phyloP scores from a whole-genome alignment of 208 protist species.

The Angomonas ambiguus region DNA sequence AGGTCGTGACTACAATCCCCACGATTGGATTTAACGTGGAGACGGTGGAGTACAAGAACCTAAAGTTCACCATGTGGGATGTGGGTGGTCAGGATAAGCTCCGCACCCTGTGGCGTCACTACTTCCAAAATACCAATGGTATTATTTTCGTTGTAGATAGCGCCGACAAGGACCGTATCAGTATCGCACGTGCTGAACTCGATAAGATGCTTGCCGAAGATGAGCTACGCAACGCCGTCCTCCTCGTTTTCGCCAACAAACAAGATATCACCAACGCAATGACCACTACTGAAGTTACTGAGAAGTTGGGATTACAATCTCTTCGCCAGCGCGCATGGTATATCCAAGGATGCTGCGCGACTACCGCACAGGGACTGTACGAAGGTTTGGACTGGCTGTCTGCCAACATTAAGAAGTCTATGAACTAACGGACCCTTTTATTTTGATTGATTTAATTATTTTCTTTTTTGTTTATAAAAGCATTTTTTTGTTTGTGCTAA shows the following conservation, averaged over 20 bases:
- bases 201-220: conserved; percentile 96
- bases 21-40: conserved; percentile 98
- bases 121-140: conserved; percentile 96
- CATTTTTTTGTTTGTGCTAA: not conserved
- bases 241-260: conserved; percentile 99
- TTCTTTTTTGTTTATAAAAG: not conserved
- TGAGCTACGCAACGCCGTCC: conserved; percentile 93
- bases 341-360: conserved; percentile 91
- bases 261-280: conserved; percentile 98
- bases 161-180: conserved; percentile 93
- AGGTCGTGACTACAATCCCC: conserved; percentile 96
- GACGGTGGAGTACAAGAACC: conserved; percentile 96
- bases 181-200: conserved; percentile 89
- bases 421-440: conserved; percentile 40
- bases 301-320: conserved; percentile 93
- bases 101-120: conserved; percentile 95
- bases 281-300: conserved; percentile 94
- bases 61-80: conserved; percentile 96
- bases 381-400: conserved; percentile 92
- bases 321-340: conserved; percentile 93
- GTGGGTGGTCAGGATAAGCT: conserved; percentile 96
- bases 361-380: conserved; percentile 90
- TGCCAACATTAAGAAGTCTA: conserved; percentile 80
- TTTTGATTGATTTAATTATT: conserved; percentile 16
- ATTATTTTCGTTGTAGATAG: conserved; percentile 98